Percentiles rank a stretch among this genome's conserved stretches.
These are phyloP conservation scores for Leccinum barrowsii DNA, from an alignment of 768 basidiomycete genomes.

Conservation along the genomic window DNA sequence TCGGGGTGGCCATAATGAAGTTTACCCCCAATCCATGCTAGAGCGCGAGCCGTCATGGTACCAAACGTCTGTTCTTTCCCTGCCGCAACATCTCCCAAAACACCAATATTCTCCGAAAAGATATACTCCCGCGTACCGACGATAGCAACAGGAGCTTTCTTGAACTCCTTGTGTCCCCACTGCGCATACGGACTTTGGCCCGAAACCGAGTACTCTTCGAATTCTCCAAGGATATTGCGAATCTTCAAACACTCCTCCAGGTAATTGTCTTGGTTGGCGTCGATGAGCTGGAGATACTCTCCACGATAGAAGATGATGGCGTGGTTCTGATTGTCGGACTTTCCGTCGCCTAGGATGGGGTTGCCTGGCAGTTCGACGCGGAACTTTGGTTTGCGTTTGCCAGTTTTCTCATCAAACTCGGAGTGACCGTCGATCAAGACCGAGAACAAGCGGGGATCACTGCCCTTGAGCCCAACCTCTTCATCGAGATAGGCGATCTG, in stretches of 20 bases:
- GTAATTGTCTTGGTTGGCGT: constrained; percentile 99
- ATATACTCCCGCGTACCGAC: constrained; percentile 99
- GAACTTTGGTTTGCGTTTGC: constrained; percentile 94
- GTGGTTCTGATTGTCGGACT: constrained; percentile 99
- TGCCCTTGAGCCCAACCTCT: constrained; percentile 84
- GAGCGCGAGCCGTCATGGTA: constrained; percentile 91
- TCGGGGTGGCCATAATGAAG: constrained; percentile 99
- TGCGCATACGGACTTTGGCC: constrained; percentile 95
- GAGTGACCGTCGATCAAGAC: constrained; percentile 97
- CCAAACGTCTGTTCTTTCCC: constrained; percentile 99
- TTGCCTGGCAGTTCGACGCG: constrained; percentile 96
- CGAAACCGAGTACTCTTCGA: constrained; percentile 89
- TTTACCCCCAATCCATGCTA: constrained; percentile 98
- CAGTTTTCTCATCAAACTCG: constrained; percentile 84
- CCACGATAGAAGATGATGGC: constrained; percentile 99
- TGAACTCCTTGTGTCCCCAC: constrained; percentile 93
- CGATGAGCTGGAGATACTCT: constrained; percentile 98
- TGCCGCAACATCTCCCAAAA: constrained; percentile 97
- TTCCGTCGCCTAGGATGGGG: constrained; percentile 97
- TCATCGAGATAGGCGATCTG: constrained; percentile 99
- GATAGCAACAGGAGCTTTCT: constrained; percentile 89
- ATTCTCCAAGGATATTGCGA: constrained; percentile 94
- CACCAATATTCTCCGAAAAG: constrained; percentile 99
- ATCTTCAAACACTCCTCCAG: constrained; percentile 99
- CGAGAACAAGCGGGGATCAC: constrained; percentile 87